These are phyloP conservation scores for Suillus ampliporus DNA, from an alignment of 768 basidiomycete species.

Conservation along the genomic window DNA sequence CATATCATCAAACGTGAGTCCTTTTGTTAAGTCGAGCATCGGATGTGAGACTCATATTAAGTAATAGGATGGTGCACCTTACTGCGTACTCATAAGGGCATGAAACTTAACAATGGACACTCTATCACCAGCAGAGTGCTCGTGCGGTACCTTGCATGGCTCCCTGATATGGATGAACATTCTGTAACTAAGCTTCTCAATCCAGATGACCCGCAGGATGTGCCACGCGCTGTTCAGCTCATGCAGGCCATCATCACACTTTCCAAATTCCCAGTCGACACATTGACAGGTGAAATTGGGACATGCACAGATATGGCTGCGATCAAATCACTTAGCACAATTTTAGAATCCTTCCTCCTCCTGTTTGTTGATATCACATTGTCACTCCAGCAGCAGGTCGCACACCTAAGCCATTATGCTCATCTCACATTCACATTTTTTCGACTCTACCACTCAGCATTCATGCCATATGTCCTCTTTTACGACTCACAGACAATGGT, in stretches of 20 bases:
- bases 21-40: too few relatives aligned
- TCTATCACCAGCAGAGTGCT: neutral
- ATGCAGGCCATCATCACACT: constrained; percentile 17
- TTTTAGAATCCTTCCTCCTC: constrained; percentile 22
- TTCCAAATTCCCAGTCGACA: neutral
- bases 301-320: constrained; percentile 1
- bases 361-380: constrained; percentile 29
- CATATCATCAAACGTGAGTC: too few relatives aligned
- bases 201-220: constrained; percentile 39
- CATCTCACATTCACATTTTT: constrained; percentile 32
- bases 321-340: constrained; percentile 11
- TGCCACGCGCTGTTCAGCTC: constrained; percentile 36
- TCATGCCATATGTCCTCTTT: constrained; percentile 38
- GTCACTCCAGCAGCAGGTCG: constrained; percentile 36
- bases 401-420: constrained; percentile 27
- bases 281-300: neutral
- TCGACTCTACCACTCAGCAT: constrained; percentile 22
- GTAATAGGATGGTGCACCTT: too few relatives aligned
- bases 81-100: too few relatives aligned
- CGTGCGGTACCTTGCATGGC: neutral
- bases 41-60: too few relatives aligned
- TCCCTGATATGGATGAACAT: neutral
- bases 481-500: constrained; percentile 36
- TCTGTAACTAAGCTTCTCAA: constrained; percentile 20
- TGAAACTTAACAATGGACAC: neutral